These are phyloP conservation scores for Cystofilobasidium macerans DNA, from an alignment of 768 basidiomycete genomes.

Conservation along the genomic window DNA sequence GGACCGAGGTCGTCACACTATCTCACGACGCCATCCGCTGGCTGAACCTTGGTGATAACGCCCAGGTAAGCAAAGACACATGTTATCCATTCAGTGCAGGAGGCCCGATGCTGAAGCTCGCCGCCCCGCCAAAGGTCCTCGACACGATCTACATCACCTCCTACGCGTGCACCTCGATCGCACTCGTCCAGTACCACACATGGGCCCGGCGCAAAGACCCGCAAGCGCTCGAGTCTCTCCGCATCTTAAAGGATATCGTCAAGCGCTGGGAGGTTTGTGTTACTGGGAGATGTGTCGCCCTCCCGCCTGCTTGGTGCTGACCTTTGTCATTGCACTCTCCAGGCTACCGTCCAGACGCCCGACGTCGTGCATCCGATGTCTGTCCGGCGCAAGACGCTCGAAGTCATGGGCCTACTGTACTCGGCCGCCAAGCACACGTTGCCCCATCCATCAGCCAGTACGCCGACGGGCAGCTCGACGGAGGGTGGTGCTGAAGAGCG, in stretches of 20 bases:
- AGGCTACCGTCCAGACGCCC: conserved; percentile 6
- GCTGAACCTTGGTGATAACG: conserved; percentile 57
- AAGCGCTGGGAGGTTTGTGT: conserved; percentile 64
- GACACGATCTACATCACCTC: conserved; percentile 16
- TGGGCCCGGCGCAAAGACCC: conserved; percentile 74
- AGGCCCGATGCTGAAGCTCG: background rate
- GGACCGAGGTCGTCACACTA: conserved; percentile 59
- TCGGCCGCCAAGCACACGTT: conserved; percentile 78
- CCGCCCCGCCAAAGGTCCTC: background rate
- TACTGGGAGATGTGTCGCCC: background rate
- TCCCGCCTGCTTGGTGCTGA: background rate
- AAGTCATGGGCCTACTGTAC: conserved; percentile 81
- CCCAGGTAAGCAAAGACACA: conserved; percentile 47
- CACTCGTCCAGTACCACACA: conserved; percentile 64
- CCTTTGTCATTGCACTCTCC: background rate
- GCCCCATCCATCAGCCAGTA: conserved; percentile 39
- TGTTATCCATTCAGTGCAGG: background rate
- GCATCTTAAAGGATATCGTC: conserved; percentile 71
- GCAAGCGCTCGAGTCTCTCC: conserved; percentile 61
- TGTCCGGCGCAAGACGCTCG: conserved; percentile 54
- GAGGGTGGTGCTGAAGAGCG: conserved; percentile 40
- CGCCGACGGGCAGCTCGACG: conserved; percentile 35
- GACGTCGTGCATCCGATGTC: background rate
- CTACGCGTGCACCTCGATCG: conserved; percentile 78
- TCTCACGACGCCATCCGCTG: conserved; percentile 79